Conservation (phyloP, 768 basidiomycete species). For the Russula sp. region DNA sequence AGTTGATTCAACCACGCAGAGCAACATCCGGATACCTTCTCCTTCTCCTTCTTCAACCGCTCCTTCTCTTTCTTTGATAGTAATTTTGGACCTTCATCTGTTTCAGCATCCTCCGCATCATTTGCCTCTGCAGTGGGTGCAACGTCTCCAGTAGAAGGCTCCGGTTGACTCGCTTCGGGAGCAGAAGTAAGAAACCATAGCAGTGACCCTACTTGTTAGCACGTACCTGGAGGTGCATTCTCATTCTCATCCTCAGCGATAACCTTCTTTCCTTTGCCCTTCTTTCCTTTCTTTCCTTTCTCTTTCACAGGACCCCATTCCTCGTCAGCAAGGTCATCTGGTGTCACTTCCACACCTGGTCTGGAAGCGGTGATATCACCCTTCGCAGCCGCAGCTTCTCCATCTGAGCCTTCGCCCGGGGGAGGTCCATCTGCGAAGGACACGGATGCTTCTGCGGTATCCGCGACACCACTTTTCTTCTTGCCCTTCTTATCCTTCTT, state of each 20-base stretch:
- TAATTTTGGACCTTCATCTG: conserved; percentile 56
- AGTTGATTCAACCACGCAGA: not conserved
- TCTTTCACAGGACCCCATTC: conserved; percentile 36
- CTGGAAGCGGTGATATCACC: conserved; percentile 31
- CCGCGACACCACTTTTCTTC: conserved; percentile 32
- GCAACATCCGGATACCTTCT: conserved; percentile 51
- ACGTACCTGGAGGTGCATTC: conserved; percentile 28
- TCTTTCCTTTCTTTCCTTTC: conserved; percentile 49
- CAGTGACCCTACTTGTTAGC: not conserved
- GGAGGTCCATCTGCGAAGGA: conserved; percentile 26
- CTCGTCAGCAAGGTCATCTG: conserved; percentile 45
- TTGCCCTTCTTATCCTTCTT: conserved; percentile 54
- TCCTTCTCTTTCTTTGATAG: conserved; percentile 97
- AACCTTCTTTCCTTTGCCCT: conserved; percentile 42
- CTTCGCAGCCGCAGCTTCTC: conserved; percentile 31
- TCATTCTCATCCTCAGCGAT: conserved; percentile 39
- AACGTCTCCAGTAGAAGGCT: conserved; percentile 19
- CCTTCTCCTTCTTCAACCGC: conserved; percentile 91
- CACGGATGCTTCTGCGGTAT: conserved; percentile 22
- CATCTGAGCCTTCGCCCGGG: conserved; percentile 30
- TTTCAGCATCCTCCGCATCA: conserved; percentile 43
- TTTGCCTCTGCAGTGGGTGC: conserved; percentile 27
- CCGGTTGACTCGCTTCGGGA: conserved; percentile 14
- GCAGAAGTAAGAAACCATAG: not conserved
- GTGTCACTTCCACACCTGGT: conserved; percentile 32